Evolutionary conservation across 2,329 filamentous ascomycete species (phyloP), one percentile per base, ranked within the genome.

Genomic region (Botrytis galanthina): DNA sequence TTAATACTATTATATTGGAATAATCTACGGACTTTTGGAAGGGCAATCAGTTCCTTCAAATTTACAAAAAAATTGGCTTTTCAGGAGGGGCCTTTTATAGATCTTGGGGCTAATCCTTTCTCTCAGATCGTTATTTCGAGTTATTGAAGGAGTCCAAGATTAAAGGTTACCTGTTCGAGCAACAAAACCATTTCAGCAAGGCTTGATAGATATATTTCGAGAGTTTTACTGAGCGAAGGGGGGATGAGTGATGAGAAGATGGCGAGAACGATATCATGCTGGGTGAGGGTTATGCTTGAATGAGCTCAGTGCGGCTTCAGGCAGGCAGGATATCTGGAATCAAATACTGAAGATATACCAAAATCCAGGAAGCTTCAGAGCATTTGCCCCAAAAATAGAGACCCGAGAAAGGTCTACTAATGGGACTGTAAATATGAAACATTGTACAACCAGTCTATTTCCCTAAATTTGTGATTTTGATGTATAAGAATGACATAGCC

Each of bases 91-190:
- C 46, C 37, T 64, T 26, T 20, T 35, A 18, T 32, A 35, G 22
- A 42, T 42, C 9, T 71, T 64, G 54, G 48, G 54, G 62, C 67
- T 74, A 46, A 71, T 37, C 42, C 39, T 32, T 44, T 35, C 39
- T 44, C 74, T 73, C 81, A 95, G 92, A 94, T 82, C 89, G 91
- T 81, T 96, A 95, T 81, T 87, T 96, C 76, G 88, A 94, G 83
- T 85, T 95, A 78, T 85, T 96, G 78, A 92, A 92, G 84, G 87
- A 92, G 76, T 87, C 92, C 80, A 92, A 93, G 84, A 87, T 95
- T 82, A 91, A 90, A 85, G 93, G 93, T 74, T 93, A 93, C 82
- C 85, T 93, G 76, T 94, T 93, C 79, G 85, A 94, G 80, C 92
- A 95, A 84, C 90, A 92, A 81, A 94, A 94, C 85, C 93, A 93